These are phyloP conservation scores for Cantharellus anzutake DNA, from an alignment of 768 basidiomycete species.

Conservation along the genomic window DNA sequence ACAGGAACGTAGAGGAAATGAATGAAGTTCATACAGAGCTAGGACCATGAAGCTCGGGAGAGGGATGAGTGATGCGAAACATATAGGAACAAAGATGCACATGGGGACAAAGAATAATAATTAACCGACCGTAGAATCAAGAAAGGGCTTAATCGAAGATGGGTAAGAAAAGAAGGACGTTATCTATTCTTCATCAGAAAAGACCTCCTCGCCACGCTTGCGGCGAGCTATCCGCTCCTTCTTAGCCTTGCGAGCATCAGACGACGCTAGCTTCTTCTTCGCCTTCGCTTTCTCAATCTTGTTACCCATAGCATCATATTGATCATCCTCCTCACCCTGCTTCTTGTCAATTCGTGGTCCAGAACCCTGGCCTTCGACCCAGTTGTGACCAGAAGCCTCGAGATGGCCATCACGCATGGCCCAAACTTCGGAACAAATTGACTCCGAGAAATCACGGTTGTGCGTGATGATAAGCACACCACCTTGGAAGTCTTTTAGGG, in stretches of 20 bases:
- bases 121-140: too few species aligned
- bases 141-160: too few species aligned
- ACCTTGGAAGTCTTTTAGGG: constrained; percentile 94
- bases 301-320: constrained; percentile 98
- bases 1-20: too few species aligned
- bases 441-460: constrained; percentile 98
- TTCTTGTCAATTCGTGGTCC: constrained; percentile 91
- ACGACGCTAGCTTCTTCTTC: constrained; percentile 63
- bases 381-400: constrained; percentile 96
- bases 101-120: too few species aligned
- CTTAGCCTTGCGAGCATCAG: constrained; percentile 83
- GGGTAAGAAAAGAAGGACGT: too few species aligned
- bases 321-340: constrained; percentile 74
- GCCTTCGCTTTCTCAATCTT: constrained; percentile 71
- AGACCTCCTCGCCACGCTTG: constrained; percentile 64
- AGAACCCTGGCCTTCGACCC: constrained; percentile 97
- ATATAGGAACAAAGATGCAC: too few species aligned
- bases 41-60: too few species aligned
- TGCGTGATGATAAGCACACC: constrained; percentile 97
- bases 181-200: too few species aligned
- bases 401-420: constrained; percentile 95
- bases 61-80: too few species aligned
- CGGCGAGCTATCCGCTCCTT: constrained; percentile 88
- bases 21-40: too few species aligned
- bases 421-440: constrained; percentile 93